Evolutionary conservation across 106 monocot species (phyloP).

Genomic region (Hemerocallis citrina): DNA sequence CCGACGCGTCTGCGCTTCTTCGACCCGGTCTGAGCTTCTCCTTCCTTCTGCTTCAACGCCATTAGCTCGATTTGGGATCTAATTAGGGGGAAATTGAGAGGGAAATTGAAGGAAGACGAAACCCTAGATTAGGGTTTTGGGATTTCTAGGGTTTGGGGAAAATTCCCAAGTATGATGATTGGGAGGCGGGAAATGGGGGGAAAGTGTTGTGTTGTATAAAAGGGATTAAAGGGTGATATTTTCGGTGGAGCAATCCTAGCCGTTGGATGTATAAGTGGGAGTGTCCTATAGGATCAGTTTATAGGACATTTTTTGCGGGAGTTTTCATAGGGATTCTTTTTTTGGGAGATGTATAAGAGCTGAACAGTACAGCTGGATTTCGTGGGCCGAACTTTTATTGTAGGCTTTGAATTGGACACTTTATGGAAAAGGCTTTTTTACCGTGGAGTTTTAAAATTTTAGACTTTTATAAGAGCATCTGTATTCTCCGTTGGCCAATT

Average conservation of each 20-base stretch:
- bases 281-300: too few species aligned
- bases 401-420: too few species aligned
- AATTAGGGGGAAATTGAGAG: neutral
- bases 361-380: too few species aligned
- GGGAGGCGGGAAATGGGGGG: conserved; percentile 6
- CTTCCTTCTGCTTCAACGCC: conserved; percentile 37
- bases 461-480: too few species aligned
- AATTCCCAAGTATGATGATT: neutral
- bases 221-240: neutral
- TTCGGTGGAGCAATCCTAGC: neutral
- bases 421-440: too few species aligned
- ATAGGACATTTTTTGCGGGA: too few species aligned
- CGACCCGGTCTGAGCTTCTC: conserved; percentile 7
- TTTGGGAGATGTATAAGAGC: too few species aligned
- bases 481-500: too few species aligned
- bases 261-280: neutral
- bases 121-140: neutral
- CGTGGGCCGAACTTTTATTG: too few species aligned
- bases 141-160: neutral
- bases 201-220: neutral
- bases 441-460: too few species aligned
- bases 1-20: conserved; percentile 44
- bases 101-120: neutral
- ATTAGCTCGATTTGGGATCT: conserved; percentile 5
- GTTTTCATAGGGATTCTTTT: too few species aligned